These are phyloP conservation scores for Coemansia sp. DNA, from an alignment of 192 early-diverging fungal genomes.

Conservation along the genomic window DNA sequence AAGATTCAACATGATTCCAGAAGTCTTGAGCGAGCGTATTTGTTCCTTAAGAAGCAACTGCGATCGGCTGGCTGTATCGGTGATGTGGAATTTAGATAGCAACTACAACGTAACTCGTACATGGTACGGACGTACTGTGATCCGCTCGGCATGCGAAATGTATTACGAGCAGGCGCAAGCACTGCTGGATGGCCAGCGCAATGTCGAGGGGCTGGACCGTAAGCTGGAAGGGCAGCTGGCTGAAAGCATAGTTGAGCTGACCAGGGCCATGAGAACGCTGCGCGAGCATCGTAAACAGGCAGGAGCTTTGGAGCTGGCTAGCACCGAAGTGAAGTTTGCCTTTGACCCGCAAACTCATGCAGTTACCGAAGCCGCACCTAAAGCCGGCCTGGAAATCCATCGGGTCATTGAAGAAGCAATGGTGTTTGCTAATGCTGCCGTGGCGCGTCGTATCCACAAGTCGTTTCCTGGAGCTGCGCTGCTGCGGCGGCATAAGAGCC, in stretches of 20 bases:
- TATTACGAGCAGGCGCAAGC: slow-evolving; percentile 75
- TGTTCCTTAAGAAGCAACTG: slow-evolving; percentile 67
- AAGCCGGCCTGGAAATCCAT: slow-evolving; percentile 66
- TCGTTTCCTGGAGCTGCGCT: slow-evolving; percentile 58
- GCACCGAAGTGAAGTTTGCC: slow-evolving; percentile 72
- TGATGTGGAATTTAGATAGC: slow-evolving; percentile 65
- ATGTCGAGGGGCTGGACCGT: slow-evolving; percentile 47
- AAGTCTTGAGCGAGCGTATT: slow-evolving; percentile 66
- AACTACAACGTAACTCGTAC: slow-evolving; percentile 47
- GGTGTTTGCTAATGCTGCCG: slow-evolving; percentile 72
- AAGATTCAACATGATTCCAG: slow-evolving; percentile 78
- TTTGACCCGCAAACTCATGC: slow-evolving; percentile 56
- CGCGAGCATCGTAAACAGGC: slow-evolving; percentile 56
- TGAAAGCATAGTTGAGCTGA: slow-evolving; percentile 47
- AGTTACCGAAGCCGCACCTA: slow-evolving; percentile 66
- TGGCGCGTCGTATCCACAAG: slow-evolving; percentile 61
- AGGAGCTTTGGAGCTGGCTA: slow-evolving; percentile 71
- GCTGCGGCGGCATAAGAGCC: slow-evolving; percentile 68
- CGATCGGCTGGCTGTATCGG: slow-evolving; percentile 72
- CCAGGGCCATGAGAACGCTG: slow-evolving; percentile 55
- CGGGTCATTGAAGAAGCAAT: slow-evolving; percentile 76
- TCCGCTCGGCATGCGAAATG: slow-evolving; percentile 74
- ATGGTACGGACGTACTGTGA: slow-evolving; percentile 73
- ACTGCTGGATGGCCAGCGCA: slow-evolving; percentile 58
- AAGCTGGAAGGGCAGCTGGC: slow-evolving; percentile 40